Evolutionary conservation across 73 alveolate genomes (phyloP).

Genomic region (Paramecium pentaurelia): DNA sequence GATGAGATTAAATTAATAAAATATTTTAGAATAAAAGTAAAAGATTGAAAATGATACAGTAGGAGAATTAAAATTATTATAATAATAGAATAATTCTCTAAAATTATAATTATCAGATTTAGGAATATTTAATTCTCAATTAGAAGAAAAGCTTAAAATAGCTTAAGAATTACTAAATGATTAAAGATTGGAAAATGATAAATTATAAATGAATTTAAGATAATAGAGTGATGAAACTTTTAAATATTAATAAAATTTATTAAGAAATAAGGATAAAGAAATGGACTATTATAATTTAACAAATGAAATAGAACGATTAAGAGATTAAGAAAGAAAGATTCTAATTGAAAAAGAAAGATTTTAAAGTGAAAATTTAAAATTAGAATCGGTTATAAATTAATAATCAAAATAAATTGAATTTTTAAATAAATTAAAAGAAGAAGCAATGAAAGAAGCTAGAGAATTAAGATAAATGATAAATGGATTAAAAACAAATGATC

Average conservation of each 20-base stretch:
- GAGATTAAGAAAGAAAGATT: slow-evolving; percentile 57
- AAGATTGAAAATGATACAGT: neutral
- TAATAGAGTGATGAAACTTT: neutral
- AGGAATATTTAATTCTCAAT: neutral
- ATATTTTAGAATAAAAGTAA: neutral
- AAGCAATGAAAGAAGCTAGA: slow-evolving; percentile 53
- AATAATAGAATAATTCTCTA: neutral
- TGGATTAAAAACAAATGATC: slow-evolving; percentile 24
- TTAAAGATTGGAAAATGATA: neutral
- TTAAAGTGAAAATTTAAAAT: slow-evolving; percentile 33
- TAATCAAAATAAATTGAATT: slow-evolving; percentile 16
- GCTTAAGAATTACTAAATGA: neutral
- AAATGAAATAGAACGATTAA: slow-evolving; percentile 41
- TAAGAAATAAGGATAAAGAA: slow-evolving; percentile 55
- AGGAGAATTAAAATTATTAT: neutral
- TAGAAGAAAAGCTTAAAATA: slow-evolving; percentile 9
- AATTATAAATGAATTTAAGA: neutral
- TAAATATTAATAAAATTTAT: neutral
- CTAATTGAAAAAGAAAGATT: slow-evolving; percentile 40
- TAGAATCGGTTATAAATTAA: neutral
- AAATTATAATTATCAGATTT: neutral
- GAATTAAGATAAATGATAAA: slow-evolving; percentile 52
- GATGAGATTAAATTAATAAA: neutral
- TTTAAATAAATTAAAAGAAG: slow-evolving; percentile 53
- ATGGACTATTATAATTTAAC: slow-evolving; percentile 36